Evolutionary conservation across 257 asterid species (phyloP), one percentile per base, ranked within the genome.

Genomic region (Przewalskia tangutica): DNA sequence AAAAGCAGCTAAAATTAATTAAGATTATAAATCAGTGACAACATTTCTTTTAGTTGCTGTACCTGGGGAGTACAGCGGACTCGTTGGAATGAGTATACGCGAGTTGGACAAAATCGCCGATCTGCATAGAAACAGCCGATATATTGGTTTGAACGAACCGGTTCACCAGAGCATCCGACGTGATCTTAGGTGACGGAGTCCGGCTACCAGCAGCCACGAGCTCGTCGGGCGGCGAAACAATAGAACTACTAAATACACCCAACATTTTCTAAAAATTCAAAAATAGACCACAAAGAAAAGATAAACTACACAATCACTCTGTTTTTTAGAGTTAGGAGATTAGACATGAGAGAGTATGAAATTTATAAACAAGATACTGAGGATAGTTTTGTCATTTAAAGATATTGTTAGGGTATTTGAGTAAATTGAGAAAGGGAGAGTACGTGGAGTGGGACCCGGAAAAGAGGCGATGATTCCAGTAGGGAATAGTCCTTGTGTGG

Each of bases 161-260:
- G 27, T 90, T 86, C 90, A 92, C 82, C 91, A 96, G 95, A 85
- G 91, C 93, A 5, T 82, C 93, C 88, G 98, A 90, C 83, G 97
- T 89, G 77, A 81, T 93, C 89, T 94, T 96, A 77, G 99, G 99
- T 80, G 99, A 96, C 64, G 99, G 99, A 65, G 99, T 96, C 82
- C 98, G 87, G 93, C 95, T 89, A 3, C 99, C 98, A 13, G 98
- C 99, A 0, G 97, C 95, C 87, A 96, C 99, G 84, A 96, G 94
- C 97, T 96, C 99, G 8, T 92, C 97, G 82, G 99, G 99, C 65
- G 98, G 97, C 54, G 99, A 86, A 86, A 96, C 89, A 44, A 96
- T 85, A 34, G 94, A 86, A 84, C 92, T 89, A 92, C 97, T 94
- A 82, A 96, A 96, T 1, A 94, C 94, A 85, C 98, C 98, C 87